Evolutionary conservation across 768 basidiomycete genomes (phyloP).

Genomic region (Cyathus striatus): DNA sequence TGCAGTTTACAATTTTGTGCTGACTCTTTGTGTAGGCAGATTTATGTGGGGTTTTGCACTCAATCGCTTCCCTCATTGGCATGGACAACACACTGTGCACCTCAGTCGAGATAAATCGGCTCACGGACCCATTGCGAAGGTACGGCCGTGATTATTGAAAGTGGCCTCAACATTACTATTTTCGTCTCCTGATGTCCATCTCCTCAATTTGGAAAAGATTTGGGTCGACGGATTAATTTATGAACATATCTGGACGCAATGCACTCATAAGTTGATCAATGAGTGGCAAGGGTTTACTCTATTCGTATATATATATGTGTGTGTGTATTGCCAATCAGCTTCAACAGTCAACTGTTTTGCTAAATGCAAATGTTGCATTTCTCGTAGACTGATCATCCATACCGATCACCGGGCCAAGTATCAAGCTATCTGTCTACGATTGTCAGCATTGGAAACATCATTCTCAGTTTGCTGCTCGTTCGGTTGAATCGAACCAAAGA

Average conservation of each 20-base stretch:
- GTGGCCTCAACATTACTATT: slow-evolving; percentile 40
- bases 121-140: slow-evolving; percentile 14
- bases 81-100: slow-evolving; percentile 23
- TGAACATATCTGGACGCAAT: slow-evolving; percentile 35
- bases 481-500: slow-evolving; percentile 37
- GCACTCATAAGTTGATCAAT: slow-evolving; percentile 35
- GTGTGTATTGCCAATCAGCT: no score
- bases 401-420: slow-evolving; percentile 40
- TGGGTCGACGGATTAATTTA: slow-evolving; percentile 44
- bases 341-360: slow-evolving; percentile 51
- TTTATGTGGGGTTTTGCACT: slow-evolving; percentile 33
- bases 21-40: slow-evolving; percentile 21
- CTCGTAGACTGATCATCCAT: slow-evolving; percentile 24
- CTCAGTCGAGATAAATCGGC: slow-evolving; percentile 40
- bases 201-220: slow-evolving; percentile 37
- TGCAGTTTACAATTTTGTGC: background rate
- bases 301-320: slow-evolving; percentile 47
- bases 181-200: slow-evolving; percentile 41
- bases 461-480: slow-evolving; percentile 40
- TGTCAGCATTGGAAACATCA: slow-evolving; percentile 41
- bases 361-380: slow-evolving; percentile 57
- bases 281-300: slow-evolving; percentile 52
- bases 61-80: slow-evolving; percentile 1
- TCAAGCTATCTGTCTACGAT: slow-evolving; percentile 45
- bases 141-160: slow-evolving; percentile 31